Percentiles rank a stretch among this genome's conserved stretches.
Evolutionary conservation across 1,284 basidiomycete species (phyloP).

Genomic region (Calocybe gambosa): DNA sequence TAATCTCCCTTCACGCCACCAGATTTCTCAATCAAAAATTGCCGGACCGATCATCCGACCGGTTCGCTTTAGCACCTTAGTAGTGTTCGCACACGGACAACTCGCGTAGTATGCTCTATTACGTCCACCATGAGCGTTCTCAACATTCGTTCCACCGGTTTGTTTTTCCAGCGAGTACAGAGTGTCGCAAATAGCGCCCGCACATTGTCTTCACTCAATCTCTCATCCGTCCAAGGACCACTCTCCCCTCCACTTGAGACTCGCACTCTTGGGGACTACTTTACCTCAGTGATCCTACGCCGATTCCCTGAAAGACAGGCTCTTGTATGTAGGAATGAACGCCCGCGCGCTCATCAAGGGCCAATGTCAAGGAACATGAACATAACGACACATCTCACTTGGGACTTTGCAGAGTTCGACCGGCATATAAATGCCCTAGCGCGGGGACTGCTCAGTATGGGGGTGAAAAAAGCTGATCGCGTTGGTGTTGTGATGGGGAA

Average conservation of each 20-base stretch:
- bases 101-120: neutral
- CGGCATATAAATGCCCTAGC: slow-evolving; percentile 62
- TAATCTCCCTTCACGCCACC: no score
- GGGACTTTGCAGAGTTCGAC: slow-evolving; percentile 72
- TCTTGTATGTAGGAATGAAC: slow-evolving; percentile 60
- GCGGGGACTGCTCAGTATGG: slow-evolving; percentile 62
- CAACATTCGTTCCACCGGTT: neutral
- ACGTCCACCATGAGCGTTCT: neutral
- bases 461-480: slow-evolving; percentile 72
- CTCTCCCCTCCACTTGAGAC: slow-evolving; percentile 51
- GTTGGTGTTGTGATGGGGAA: slow-evolving; percentile 83
- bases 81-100: no score
- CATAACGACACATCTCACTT: slow-evolving; percentile 50
- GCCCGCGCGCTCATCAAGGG: slow-evolving; percentile 52
- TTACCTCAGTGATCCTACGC: slow-evolving; percentile 47
- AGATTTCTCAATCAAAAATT: no score
- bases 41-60: no score
- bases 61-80: no score
- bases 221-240: slow-evolving; percentile 56
- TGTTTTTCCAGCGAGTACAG: neutral
- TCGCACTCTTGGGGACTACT: slow-evolving; percentile 62
- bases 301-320: slow-evolving; percentile 51
- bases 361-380: slow-evolving; percentile 45
- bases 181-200: neutral
- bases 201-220: slow-evolving; percentile 24